A percentile compares a stretch with the other conserved stretches of the same genome.
Evolutionary conservation across 1,284 basidiomycete genomes (phyloP).

Genomic region (Rhodofomes roseus): DNA sequence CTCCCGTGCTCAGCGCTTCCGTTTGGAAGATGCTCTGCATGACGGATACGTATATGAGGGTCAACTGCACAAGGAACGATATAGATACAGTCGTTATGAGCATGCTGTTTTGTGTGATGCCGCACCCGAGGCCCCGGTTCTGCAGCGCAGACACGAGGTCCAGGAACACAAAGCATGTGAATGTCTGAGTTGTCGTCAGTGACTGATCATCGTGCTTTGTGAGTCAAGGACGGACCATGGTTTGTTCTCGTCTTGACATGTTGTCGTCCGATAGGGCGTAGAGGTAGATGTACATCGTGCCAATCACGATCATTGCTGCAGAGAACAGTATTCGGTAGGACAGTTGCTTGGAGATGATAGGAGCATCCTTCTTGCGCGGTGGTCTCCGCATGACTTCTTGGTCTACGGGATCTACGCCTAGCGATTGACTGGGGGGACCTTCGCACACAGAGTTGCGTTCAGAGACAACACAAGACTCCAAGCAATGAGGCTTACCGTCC

Average conservation of each 20-base stretch:
- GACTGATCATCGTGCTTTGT: not conserved
- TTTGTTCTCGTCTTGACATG: constrained; percentile 85
- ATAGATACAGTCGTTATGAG: constrained; percentile 82
- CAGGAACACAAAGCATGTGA: constrained; percentile 95
- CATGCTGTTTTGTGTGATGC: constrained; percentile 83
- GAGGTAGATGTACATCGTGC: constrained; percentile 87
- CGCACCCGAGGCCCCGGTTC: constrained; percentile 86
- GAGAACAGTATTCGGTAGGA: constrained; percentile 85
- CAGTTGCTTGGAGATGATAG: constrained; percentile 77
- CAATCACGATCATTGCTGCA: constrained; percentile 85
- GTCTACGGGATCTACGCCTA: constrained; percentile 96
- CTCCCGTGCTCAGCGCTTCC: constrained; percentile 65
- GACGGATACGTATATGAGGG: constrained; percentile 85
- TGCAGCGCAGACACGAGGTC: constrained; percentile 94
- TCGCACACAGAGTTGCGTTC: not conserved
- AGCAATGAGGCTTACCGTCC: constrained; percentile 66
- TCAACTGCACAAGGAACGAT: constrained; percentile 81
- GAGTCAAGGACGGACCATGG: constrained; percentile 67
- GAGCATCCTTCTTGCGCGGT: constrained; percentile 85
- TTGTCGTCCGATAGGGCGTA: constrained; percentile 80
- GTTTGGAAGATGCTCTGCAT: constrained; percentile 96
- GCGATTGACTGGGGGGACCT: constrained; percentile 93
- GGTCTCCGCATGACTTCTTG: constrained; percentile 86
- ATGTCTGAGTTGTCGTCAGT: constrained; percentile 60
- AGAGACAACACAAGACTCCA: not conserved